phyloP scores from a whole-genome alignment of 2,329 filamentous ascomycete genomes.

The Penicillium sp. region DNA sequence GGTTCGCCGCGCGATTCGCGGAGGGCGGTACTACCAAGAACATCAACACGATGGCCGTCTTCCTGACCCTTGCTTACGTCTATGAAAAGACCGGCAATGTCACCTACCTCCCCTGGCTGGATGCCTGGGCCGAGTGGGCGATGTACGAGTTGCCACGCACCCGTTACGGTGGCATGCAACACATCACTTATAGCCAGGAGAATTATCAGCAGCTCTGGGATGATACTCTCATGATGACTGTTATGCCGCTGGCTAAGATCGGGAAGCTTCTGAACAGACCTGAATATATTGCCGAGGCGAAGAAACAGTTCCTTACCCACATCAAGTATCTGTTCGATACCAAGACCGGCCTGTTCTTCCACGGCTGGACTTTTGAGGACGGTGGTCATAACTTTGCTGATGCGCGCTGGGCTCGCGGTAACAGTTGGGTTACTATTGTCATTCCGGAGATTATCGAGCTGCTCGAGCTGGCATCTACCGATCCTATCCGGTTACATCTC shows the following conservation, averaged over 20 bases:
- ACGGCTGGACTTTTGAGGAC: conserved; percentile 75
- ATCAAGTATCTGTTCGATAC: conserved; percentile 76
- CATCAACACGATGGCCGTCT: conserved; percentile 80
- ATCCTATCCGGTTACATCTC: conserved; percentile 58
- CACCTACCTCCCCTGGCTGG: conserved; percentile 72
- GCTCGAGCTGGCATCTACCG: conserved; percentile 58
- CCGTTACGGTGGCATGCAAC: conserved; percentile 69
- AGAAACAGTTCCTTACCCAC: conserved; percentile 73
- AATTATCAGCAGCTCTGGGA: conserved; percentile 80
- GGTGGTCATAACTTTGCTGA: conserved; percentile 60
- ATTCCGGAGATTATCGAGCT: conserved; percentile 79
- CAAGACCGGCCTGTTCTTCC: conserved; percentile 71
- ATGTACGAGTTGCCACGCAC: conserved; percentile 74
- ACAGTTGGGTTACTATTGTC: conserved; percentile 73
- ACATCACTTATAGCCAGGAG: conserved; percentile 68
- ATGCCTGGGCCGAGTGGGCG: conserved; percentile 79
- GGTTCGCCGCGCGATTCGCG: conserved; percentile 68
- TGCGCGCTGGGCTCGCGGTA: conserved; percentile 57
- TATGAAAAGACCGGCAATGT: conserved; percentile 71
- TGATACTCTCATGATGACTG: conserved; percentile 86
- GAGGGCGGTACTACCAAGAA: conserved; percentile 76
- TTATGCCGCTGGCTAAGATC: conserved; percentile 76
- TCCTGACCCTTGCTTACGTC: conserved; percentile 72
- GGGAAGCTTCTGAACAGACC: conserved; percentile 67
- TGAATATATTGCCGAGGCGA: conserved; percentile 74